These are phyloP conservation scores for Globisporangium cederbergense DNA, from an alignment of 352 stramenopile species.

Conservation along the genomic window DNA sequence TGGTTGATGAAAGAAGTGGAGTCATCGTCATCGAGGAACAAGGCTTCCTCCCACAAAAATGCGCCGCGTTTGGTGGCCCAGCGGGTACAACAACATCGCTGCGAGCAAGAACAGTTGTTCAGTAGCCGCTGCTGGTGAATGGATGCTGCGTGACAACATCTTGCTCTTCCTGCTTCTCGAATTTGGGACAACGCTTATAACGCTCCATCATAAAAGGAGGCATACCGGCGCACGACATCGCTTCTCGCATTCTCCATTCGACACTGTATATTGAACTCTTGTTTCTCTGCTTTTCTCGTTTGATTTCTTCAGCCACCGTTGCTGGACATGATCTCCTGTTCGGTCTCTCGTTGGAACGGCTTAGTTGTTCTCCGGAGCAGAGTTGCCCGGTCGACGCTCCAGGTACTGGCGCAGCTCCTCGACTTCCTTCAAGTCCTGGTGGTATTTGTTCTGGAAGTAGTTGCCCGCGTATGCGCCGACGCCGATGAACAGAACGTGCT, in stretches of 20 bases:
- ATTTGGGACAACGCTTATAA: no score
- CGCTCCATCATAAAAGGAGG: no score
- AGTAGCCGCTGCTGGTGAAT: no score
- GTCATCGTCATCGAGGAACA: no score
- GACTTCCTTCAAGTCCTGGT: slow-evolving; percentile 67
- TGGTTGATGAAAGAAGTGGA: no score
- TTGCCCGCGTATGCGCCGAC: slow-evolving; percentile 52
- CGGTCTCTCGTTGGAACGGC: neutral
- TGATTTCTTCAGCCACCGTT: neutral
- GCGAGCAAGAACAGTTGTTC: no score
- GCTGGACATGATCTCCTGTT: neutral
- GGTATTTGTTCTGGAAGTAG: slow-evolving; percentile 74
- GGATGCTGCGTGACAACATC: no score
- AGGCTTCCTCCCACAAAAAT: no score
- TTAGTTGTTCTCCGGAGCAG: slow-evolving; percentile 37
- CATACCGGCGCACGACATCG: no score
- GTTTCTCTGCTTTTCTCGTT: neutral
- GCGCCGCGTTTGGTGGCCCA: no score
- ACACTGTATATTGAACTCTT: slow-evolving; percentile 5
- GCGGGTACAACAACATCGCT: no score
- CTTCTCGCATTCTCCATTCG: neutral
- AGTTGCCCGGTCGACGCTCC: slow-evolving; percentile 50
- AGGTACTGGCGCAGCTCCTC: slow-evolving; percentile 74
- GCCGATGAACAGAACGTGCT: slow-evolving; percentile 75
- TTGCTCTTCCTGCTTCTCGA: no score